Percentiles rank a stretch among this genome's conserved stretches.
These are phyloP conservation scores for Cyberlindnera xylosilytica DNA, from an alignment of 805 yeast species.

Conservation along the genomic window DNA sequence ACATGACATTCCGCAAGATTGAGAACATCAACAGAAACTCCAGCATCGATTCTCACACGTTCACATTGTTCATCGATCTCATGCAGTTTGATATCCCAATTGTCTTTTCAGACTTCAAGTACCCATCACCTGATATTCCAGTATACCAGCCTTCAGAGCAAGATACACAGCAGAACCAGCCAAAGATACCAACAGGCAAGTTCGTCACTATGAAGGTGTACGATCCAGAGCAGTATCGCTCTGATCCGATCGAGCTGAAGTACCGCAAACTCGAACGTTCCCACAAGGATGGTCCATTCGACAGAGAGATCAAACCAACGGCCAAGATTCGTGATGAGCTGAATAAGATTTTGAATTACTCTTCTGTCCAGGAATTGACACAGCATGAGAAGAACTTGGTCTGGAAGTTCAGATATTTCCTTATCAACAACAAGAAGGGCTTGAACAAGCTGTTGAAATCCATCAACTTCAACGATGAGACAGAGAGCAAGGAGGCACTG, in stretches of 20 bases:
- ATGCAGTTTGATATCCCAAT: conserved; percentile 71
- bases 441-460: conserved; percentile 82
- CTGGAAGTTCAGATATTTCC: conserved; percentile 87
- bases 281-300: conserved; percentile 72
- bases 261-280: conserved; percentile 81
- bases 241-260: conserved; percentile 86
- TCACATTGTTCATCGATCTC: conserved; percentile 48
- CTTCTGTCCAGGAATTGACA: conserved; percentile 78
- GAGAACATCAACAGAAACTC: conserved; percentile 25
- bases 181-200: conserved; percentile 30
- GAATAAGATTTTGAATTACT: conserved; percentile 62
- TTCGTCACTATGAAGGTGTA: conserved; percentile 41
- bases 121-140: conserved; percentile 33
- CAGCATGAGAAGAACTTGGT: conserved; percentile 82
- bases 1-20: conserved; percentile 53
- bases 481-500: conserved; percentile 76
- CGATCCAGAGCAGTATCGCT: conserved; percentile 66
- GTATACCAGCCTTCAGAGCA: conserved; percentile 46
- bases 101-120: conserved; percentile 59
- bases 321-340: conserved; percentile 77
- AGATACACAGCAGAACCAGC: conserved; percentile 18
- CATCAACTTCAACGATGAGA: conserved; percentile 82
- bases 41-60: conserved; percentile 30
- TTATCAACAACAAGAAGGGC: conserved; percentile 63
- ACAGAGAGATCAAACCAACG: conserved; percentile 84